Base-by-base conservation (phyloP, 208 protist genomes). In the Trypanosoma vivax region DNA sequence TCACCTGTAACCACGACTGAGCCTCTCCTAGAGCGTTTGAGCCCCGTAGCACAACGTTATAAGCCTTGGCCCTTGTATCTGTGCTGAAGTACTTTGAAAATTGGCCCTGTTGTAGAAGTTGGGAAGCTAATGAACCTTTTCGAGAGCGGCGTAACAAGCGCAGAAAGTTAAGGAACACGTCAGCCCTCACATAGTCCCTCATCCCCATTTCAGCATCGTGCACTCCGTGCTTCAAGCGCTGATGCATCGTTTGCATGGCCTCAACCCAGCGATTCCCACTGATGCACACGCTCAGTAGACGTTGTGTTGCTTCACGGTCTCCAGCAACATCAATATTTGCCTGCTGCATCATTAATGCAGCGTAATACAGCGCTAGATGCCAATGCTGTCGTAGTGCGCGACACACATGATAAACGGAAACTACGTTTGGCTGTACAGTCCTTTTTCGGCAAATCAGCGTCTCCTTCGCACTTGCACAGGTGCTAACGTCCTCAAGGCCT, bases 351-450 rank as follows among this genome's bases (percentile, higher is more conserved):
- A 85, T 60, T 19, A 43, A 27, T 24, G 50, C 51, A 29, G 71
- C 65, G 45, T 80, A 79, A 23, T 51, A 47, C 23, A 77, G 60
- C 6, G 61, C 50, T 19, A 58, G 2, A 49, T 55, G 24, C 61
- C 53, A 74, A 18, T 51, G 51, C 16, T 47, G 16, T 24, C 37
- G 58, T 1, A 90, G 48, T 0, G 59, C 65, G 10, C 63, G 51
- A 48, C 74, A 85, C 29, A 57, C 60, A 25, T 90, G 82, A 30
- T 81, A 80, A 6, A 86, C 61, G 5, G 77, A 79, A 5, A 90
- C 73, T 19, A 61, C 54, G 47, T 86, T 90, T 2, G 73, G 65
- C 14, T 24, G 50, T 28, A 82, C 43, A 18, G 21, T 40, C 9
- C 39, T 18, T 25, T 45, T 34, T 1, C 14, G 35, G 14, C 14